A percentile compares a stretch with the other conserved stretches of the same genome.
Evolutionary conservation across 2,329 filamentous ascomycete species (phyloP).

Genomic region (Neofusicoccum cordaticola): DNA sequence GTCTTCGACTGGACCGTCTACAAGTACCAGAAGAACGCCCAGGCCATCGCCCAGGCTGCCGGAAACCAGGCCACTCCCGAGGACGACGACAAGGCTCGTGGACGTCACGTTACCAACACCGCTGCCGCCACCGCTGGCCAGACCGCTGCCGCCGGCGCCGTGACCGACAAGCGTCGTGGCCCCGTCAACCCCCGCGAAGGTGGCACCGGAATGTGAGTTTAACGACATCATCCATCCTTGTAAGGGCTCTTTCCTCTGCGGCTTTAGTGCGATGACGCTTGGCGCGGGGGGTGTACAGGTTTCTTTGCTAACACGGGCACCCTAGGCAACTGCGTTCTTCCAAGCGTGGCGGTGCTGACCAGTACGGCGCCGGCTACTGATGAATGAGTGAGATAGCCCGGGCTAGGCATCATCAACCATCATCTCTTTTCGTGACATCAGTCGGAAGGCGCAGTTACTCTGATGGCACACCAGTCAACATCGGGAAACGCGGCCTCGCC

Average conservation of each 20-base stretch:
- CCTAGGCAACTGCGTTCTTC: slow-evolving; percentile 53
- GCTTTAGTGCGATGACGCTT: slow-evolving; percentile 74
- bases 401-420: slow-evolving; percentile 37
- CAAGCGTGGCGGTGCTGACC: slow-evolving; percentile 48
- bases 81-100: slow-evolving; percentile 71
- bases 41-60: slow-evolving; percentile 83
- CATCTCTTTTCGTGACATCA: slow-evolving; percentile 32
- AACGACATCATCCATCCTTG: slow-evolving; percentile 69
- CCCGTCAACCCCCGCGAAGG: slow-evolving; percentile 77
- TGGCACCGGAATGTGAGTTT: slow-evolving; percentile 96
- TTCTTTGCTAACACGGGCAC: slow-evolving; percentile 44
- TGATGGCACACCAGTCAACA: slow-evolving; percentile 31
- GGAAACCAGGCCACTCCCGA: slow-evolving; percentile 65
- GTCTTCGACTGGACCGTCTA: slow-evolving; percentile 99
- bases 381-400: slow-evolving; percentile 21
- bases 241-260: slow-evolving; percentile 86
- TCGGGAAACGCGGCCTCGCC: slow-evolving; percentile 46
- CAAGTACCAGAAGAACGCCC: slow-evolving; percentile 99
- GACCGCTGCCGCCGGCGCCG: slow-evolving; percentile 55
- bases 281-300: slow-evolving; percentile 61
- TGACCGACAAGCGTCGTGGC: slow-evolving; percentile 65
- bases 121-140: slow-evolving; percentile 63
- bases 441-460: slow-evolving; percentile 29
- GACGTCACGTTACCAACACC: slow-evolving; percentile 55
- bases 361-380: slow-evolving; percentile 51